These are phyloP conservation scores for Suhomyces panamericanus DNA, from an alignment of 1,139 yeast genomes.

Conservation along the genomic window DNA sequence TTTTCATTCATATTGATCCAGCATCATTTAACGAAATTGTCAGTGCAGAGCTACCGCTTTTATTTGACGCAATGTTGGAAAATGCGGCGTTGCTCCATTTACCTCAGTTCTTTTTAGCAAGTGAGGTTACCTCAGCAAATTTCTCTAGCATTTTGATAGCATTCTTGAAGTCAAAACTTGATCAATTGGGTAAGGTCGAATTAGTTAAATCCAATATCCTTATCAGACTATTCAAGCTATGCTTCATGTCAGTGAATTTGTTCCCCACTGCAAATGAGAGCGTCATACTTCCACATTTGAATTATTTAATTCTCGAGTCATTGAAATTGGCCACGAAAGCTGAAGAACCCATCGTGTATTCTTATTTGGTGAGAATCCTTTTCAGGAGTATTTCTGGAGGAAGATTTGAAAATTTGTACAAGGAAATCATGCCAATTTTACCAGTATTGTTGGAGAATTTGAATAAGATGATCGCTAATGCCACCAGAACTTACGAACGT, in stretches of 20 bases:
- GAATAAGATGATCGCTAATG: conserved; percentile 77
- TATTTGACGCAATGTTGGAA: conserved; percentile 76
- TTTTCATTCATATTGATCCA: conserved; percentile 91
- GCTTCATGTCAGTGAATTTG: conserved; percentile 93
- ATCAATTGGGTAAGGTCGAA: conserved; percentile 79
- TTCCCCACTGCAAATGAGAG: conserved; percentile 87
- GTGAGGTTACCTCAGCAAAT: conserved; percentile 89
- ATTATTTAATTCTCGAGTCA: conserved; percentile 77
- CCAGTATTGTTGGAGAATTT: conserved; percentile 85
- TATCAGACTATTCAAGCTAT: conserved; percentile 81
- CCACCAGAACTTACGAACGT: conserved; percentile 85
- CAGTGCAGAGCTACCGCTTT: conserved; percentile 72
- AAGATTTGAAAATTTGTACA: conserved; percentile 84
- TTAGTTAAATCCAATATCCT: conserved; percentile 76
- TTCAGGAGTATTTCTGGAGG: conserved; percentile 97
- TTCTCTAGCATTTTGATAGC: conserved; percentile 85
- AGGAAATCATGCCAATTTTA: conserved; percentile 86
- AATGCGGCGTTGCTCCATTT: conserved; percentile 88
- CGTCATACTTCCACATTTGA: conserved; percentile 84
- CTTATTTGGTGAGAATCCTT: conserved; percentile 81
- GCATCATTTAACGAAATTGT: conserved; percentile 94
- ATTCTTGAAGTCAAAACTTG: conserved; percentile 71
- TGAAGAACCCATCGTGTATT: conserved; percentile 87
- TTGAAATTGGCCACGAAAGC: conserved; percentile 82
- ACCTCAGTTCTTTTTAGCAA: conserved; percentile 91